phyloP scores from a whole-genome alignment of 345 rosid genomes.

The Sonneratia alba region DNA sequence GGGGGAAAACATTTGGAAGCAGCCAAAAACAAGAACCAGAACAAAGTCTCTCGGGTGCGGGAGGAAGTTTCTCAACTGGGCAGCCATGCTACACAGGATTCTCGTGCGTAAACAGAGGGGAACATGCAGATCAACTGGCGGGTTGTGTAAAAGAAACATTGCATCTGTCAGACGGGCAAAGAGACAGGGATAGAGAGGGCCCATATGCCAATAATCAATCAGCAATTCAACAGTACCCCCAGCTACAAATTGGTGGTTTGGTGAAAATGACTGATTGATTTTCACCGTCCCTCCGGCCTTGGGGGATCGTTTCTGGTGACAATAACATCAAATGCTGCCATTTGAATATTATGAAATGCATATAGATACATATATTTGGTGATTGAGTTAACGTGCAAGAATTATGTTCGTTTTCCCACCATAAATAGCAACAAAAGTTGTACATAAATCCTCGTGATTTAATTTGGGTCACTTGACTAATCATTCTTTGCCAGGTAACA shows the following conservation, averaged over 20 bases:
- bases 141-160: too few species aligned
- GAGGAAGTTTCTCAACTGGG: background rate
- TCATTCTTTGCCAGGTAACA: too few species aligned
- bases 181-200: background rate
- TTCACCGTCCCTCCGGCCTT: too few species aligned
- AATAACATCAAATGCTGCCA: too few species aligned
- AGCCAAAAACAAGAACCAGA: background rate
- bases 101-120: background rate
- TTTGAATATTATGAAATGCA: too few species aligned
- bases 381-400: too few species aligned
- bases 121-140: background rate
- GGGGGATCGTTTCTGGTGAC: too few species aligned
- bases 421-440: too few species aligned
- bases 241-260: background rate
- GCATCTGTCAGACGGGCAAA: conserved; percentile 6
- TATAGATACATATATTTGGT: too few species aligned
- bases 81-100: background rate
- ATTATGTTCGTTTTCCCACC: too few species aligned
- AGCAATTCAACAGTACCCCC: background rate
- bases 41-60: background rate
- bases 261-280: background rate
- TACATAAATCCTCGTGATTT: too few species aligned
- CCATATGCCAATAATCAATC: background rate
- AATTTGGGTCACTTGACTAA: too few species aligned
- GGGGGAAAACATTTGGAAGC: background rate